Evolutionary conservation across 192 early-diverging fungal species (phyloP).

Genomic region (Gaertneriomyces sp.): DNA sequence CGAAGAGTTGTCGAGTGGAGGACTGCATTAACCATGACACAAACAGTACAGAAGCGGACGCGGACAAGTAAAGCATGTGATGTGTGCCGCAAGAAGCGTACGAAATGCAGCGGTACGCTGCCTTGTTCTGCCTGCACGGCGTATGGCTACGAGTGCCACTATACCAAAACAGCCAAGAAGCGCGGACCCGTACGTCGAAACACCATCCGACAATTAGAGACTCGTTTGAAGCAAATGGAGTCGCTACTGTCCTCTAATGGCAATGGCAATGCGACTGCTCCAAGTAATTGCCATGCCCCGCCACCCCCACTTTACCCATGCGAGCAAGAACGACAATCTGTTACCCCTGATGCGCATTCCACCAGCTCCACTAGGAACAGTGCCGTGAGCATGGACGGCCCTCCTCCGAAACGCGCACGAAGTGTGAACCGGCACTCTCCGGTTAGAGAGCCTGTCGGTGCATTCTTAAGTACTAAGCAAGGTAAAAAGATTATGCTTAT

Average conservation of each 20-base stretch:
- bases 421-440: no score
- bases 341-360: no score
- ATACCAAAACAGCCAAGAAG: constrained; percentile 14
- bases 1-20: no score
- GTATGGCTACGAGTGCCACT: constrained; percentile 18
- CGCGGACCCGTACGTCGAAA: constrained; percentile 21
- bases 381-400: no score
- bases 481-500: not conserved
- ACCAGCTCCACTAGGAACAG: no score
- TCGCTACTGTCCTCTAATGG: constrained; percentile 9
- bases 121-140: constrained; percentile 23
- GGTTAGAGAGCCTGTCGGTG: no score
- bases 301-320: no score
- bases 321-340: no score
- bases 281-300: not conserved
- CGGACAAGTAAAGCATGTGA: constrained; percentile 27
- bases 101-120: constrained; percentile 21
- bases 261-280: not conserved
- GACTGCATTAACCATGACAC: no score
- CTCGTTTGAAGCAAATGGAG: constrained; percentile 21
- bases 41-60: constrained; percentile 4
- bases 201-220: constrained; percentile 23
- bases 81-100: constrained; percentile 22
- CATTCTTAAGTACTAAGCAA: no score
- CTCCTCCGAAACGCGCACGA: no score